phyloP scores from a whole-genome alignment of 768 basidiomycete species.

The Rhodotorula taiwanensis region DNA sequence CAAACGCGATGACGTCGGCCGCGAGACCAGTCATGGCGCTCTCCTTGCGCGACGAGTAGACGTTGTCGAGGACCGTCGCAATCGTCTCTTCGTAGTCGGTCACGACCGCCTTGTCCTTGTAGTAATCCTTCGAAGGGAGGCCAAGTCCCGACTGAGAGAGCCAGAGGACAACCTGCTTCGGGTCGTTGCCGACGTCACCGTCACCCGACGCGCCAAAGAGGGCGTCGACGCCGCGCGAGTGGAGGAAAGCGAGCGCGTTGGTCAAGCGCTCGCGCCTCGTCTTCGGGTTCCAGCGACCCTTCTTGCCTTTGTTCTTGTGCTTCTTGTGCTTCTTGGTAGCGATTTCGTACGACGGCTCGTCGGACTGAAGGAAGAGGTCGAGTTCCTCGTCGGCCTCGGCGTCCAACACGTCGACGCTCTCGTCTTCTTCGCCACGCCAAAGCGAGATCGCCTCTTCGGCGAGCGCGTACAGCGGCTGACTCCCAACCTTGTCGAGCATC shows the following conservation, averaged over 20 bases:
- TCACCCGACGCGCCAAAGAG: conserved; percentile 26
- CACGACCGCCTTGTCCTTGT: conserved; percentile 64
- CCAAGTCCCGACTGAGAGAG: conserved; percentile 32
- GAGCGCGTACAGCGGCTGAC: conserved; percentile 62
- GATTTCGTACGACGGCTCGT: background rate
- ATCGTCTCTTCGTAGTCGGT: conserved; percentile 65
- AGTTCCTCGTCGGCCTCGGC: background rate
- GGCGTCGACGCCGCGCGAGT: conserved; percentile 59
- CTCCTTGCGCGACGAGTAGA: conserved; percentile 54
- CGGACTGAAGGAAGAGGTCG: conserved; percentile 5
- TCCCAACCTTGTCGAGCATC: conserved; percentile 64
- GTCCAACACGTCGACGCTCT: conserved; percentile 52
- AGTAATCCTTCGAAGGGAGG: conserved; percentile 64
- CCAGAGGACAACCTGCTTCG: conserved; percentile 33
- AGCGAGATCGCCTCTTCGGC: conserved; percentile 56
- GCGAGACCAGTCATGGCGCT: conserved; percentile 51
- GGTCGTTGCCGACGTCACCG: conserved; percentile 32
- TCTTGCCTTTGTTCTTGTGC: conserved; percentile 7
- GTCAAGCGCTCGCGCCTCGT: conserved; percentile 56
- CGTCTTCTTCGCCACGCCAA: conserved; percentile 56
- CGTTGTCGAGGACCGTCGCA: conserved; percentile 57
- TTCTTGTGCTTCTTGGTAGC: conserved; percentile 16
- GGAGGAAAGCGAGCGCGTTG: conserved; percentile 72
- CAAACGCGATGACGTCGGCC: conserved; percentile 65
- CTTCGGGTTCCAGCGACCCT: conserved; percentile 23